These are phyloP conservation scores for thale cress (Arabidopsis thaliana) DNA, from an alignment of 345 rosid genomes.

Conservation along the genomic window TAIR10.1 NC_003070.9:5938501-5939000, in stretches of 20 bases:
- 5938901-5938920: background rate
- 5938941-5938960: no score
- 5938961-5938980: no score
- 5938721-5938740: background rate
- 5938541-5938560: background rate
- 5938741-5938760: slow-evolving; percentile 13
- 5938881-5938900: background rate
- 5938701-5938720: background rate
- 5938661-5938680: slow-evolving; percentile 25
- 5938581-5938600: background rate
- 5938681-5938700: background rate
- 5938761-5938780: background rate
- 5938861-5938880: background rate
- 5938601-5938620: background rate
- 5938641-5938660: slow-evolving; percentile 2
- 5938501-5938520: slow-evolving; percentile 40
- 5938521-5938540: slow-evolving; percentile 27
- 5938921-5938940: no score
- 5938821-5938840: no score
- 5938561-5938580: background rate
- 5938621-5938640: slow-evolving; percentile 15
- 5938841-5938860: background rate
- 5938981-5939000: no score
- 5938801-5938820: no score
- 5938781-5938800: slow-evolving; percentile 3